A percentile compares a stretch with the other conserved stretches of the same genome.
Evolutionary conservation across 495 filamentous ascomycete species (phyloP).

Genomic region (Penicillium goetzii): DNA sequence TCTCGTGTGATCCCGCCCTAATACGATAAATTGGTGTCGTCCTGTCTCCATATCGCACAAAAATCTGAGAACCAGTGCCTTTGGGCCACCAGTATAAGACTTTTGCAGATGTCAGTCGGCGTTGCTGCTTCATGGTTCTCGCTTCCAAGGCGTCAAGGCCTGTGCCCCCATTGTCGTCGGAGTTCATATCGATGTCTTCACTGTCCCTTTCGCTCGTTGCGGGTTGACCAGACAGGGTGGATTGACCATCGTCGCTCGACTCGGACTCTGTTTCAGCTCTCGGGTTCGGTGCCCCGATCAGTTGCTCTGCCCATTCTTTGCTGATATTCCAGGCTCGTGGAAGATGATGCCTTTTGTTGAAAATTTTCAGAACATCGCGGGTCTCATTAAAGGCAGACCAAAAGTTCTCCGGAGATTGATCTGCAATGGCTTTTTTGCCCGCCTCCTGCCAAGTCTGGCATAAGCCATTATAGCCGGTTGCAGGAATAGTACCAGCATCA

Average conservation of each 20-base stretch:
- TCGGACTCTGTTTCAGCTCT: background rate
- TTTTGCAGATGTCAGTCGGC: background rate
- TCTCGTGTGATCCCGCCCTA: background rate
- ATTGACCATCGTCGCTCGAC: background rate
- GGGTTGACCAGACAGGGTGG: background rate
- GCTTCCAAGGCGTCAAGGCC: conserved; percentile 4
- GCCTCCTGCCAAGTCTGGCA: background rate
- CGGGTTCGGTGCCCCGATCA: background rate
- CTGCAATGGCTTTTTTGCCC: background rate
- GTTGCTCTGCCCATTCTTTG: background rate
- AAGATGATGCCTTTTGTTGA: conserved; percentile 5
- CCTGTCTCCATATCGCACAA: background rate
- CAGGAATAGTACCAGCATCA: background rate
- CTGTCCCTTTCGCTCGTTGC: too few species aligned
- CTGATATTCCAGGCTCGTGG: background rate
- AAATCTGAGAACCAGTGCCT: conserved; percentile 1
- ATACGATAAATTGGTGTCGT: background rate
- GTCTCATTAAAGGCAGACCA: background rate
- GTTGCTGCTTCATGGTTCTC: conserved; percentile 1
- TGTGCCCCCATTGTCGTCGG: too few species aligned
- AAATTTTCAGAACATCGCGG: background rate
- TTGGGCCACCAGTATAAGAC: conserved; percentile 7
- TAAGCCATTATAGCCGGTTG: background rate
- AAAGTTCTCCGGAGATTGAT: background rate
- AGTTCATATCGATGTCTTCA: too few species aligned